Percentiles rank a stretch among this genome's conserved stretches.
Conservation (phyloP, 352 stramenopile species). For the Pilasporangium apinafurcum region DNA sequence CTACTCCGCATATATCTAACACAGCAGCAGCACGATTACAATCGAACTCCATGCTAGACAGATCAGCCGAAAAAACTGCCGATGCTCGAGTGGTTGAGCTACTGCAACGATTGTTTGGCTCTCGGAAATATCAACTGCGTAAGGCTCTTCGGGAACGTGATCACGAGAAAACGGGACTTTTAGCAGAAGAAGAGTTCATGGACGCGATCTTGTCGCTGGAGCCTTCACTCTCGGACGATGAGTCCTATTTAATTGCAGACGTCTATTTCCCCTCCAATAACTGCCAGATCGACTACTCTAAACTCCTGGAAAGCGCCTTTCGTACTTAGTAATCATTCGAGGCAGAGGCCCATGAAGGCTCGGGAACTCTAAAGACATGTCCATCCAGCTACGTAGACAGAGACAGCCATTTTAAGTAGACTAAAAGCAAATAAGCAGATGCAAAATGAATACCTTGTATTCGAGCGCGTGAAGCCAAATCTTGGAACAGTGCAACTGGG, state of each 20-base stretch:
- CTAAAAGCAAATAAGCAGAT: not conserved
- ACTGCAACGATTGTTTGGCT: slow-evolving; percentile 46
- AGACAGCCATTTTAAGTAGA: slow-evolving; percentile 8
- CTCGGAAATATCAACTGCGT: slow-evolving; percentile 64
- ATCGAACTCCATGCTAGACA: not conserved
- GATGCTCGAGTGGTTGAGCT: slow-evolving; percentile 31
- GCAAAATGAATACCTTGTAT: slow-evolving; percentile 61
- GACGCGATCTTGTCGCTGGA: slow-evolving; percentile 51
- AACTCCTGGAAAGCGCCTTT: slow-evolving; percentile 67
- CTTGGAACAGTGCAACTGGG: slow-evolving; percentile 77
- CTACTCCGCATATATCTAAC: not conserved
- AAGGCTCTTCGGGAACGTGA: slow-evolving; percentile 60
- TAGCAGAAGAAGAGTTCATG: slow-evolving; percentile 78
- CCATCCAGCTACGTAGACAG: slow-evolving; percentile 44
- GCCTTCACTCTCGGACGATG: slow-evolving; percentile 55
- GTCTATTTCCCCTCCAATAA: slow-evolving; percentile 75
- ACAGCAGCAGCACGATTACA: not conserved
- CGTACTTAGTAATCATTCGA: slow-evolving; percentile 37
- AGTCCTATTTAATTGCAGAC: slow-evolving; percentile 67
- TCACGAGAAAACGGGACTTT: slow-evolving; percentile 35
- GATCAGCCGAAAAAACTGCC: not conserved
- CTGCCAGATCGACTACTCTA: slow-evolving; percentile 52
- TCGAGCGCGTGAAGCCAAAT: slow-evolving; percentile 86
- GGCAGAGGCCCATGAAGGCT: slow-evolving; percentile 51
- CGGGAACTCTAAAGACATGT: slow-evolving; percentile 46